A percentile compares a stretch with the other conserved stretches of the same genome.
phyloP scores from a whole-genome alignment of 805 yeast species.

The Pichia sporocuriosa region DNA sequence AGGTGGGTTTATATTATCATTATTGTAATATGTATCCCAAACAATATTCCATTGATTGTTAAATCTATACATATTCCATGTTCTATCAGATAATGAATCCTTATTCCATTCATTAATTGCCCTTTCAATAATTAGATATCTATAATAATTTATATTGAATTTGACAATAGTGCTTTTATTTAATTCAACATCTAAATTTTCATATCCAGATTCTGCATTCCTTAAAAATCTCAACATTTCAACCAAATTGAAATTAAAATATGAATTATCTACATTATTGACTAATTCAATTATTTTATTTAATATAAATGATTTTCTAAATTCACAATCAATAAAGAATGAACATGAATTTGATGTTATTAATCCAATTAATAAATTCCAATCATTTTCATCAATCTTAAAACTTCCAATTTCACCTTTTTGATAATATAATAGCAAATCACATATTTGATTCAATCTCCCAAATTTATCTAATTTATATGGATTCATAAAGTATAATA shows the following conservation, averaged over 20 bases:
- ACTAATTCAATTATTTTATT: neutral
- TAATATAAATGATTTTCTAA: neutral
- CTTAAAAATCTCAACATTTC: slow-evolving; percentile 5
- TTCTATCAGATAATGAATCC: neutral
- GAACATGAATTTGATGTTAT: neutral
- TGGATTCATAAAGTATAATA: slow-evolving; percentile 4
- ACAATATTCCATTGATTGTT: slow-evolving; percentile 8
- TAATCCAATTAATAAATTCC: neutral
- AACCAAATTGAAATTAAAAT: neutral
- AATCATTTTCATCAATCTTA: neutral
- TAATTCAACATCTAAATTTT: neutral
- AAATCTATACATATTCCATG: slow-evolving; percentile 5
- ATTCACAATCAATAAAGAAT: neutral
- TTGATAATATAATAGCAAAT: neutral
- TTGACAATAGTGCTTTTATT: too few relatives aligned
- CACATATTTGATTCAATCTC: slow-evolving; percentile 1
- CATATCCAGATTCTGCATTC: slow-evolving; percentile 8
- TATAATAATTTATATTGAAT: slow-evolving; percentile 1
- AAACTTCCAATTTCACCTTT: neutral
- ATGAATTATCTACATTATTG: neutral
- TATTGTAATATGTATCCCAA: slow-evolving; percentile 10
- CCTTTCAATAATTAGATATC: slow-evolving; percentile 3
- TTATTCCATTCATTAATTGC: slow-evolving; percentile 7
- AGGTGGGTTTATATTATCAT: neutral
- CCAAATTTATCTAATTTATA: neutral